phyloP scores from a whole-genome alignment of 2,329 filamentous ascomycete genomes.

The Sclerotinia nivalis region DNA sequence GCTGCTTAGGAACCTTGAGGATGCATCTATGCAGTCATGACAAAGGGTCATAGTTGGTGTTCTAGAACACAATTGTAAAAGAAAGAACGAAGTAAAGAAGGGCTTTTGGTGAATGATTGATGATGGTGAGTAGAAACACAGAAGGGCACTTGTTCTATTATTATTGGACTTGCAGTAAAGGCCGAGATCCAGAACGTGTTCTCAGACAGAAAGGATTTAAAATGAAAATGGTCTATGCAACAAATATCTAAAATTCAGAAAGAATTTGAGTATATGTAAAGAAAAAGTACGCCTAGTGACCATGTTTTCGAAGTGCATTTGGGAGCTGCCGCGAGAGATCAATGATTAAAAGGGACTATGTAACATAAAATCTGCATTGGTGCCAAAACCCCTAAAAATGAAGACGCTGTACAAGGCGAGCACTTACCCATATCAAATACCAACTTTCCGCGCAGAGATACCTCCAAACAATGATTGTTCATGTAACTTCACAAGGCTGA shows the following conservation, averaged over 20 bases:
- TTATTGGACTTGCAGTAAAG: background rate
- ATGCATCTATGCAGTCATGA: background rate
- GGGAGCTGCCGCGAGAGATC: too few relatives aligned
- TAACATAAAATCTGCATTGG: too few relatives aligned
- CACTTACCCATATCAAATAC: background rate
- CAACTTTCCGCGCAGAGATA: background rate
- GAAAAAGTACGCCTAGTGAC: background rate
- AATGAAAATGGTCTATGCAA: rapidly evolving
- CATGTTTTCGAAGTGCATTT: background rate
- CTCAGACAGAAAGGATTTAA: background rate
- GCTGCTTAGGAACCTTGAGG: background rate
- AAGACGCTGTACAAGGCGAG: background rate
- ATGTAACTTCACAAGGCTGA: background rate
- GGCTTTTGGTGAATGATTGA: background rate
- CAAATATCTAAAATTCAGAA: too few relatives aligned
- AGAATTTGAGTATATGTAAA: too few relatives aligned
- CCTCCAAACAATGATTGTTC: background rate
- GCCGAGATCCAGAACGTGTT: too few relatives aligned
- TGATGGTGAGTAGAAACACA: background rate
- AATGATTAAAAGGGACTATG: too few relatives aligned
- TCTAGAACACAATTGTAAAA: too few relatives aligned
- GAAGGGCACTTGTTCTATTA: background rate
- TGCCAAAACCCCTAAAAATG: background rate
- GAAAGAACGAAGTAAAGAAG: too few relatives aligned
- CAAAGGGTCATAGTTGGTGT: too few relatives aligned